These are phyloP conservation scores for Globisporangium recalcitrans DNA, from an alignment of 352 stramenopile genomes.

Conservation along the genomic window DNA sequence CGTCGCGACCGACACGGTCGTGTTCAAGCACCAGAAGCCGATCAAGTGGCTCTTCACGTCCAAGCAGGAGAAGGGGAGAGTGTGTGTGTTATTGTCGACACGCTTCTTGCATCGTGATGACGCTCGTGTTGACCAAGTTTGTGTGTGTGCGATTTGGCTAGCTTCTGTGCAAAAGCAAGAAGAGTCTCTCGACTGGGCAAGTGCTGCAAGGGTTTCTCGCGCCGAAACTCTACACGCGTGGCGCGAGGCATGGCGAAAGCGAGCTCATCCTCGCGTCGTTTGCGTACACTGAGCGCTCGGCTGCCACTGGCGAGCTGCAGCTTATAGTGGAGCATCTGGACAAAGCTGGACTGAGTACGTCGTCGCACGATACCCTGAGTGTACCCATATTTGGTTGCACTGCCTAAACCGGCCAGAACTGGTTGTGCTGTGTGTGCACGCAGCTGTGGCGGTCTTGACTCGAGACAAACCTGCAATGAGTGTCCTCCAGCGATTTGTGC, in stretches of 20 bases:
- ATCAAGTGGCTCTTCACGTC: slow-evolving; percentile 72
- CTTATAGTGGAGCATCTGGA: slow-evolving; percentile 61
- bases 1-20: slow-evolving; percentile 56
- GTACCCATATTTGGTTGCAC: background rate
- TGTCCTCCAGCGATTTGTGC: slow-evolving; percentile 63
- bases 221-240: slow-evolving; percentile 17
- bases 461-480: slow-evolving; percentile 51
- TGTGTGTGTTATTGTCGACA: slow-evolving; percentile 14
- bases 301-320: slow-evolving; percentile 27
- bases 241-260: slow-evolving; percentile 19
- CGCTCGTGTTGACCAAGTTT: background rate
- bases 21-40: slow-evolving; percentile 68
- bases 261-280: slow-evolving; percentile 50
- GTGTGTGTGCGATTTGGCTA: slow-evolving; percentile 8
- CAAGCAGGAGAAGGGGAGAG: slow-evolving; percentile 62
- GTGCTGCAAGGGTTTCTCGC: slow-evolving; percentile 48
- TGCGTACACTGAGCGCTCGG: slow-evolving; percentile 43
- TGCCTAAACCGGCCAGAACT: no score
- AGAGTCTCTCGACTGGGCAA: slow-evolving; percentile 37
- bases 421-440: slow-evolving; percentile 5
- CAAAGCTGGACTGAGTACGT: slow-evolving; percentile 29
- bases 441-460: slow-evolving; percentile 27
- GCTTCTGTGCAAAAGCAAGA: slow-evolving; percentile 65
- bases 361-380: no score
- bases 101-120: background rate